These are phyloP conservation scores for Pseudomonodictys pantanalensis DNA, from an alignment of 495 filamentous ascomycete species.

Conservation along the genomic window DNA sequence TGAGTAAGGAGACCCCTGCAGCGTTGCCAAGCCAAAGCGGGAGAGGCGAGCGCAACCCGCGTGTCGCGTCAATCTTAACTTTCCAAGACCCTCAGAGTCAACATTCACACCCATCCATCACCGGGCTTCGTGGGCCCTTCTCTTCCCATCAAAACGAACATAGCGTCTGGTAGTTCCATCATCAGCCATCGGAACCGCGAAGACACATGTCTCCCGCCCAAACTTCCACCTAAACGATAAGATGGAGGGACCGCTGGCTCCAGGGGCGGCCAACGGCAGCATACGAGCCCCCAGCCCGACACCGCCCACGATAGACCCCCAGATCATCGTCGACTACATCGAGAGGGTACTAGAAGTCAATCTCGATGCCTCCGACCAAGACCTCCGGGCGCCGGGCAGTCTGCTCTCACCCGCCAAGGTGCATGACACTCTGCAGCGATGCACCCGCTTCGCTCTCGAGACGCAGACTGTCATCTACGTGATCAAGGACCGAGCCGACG, in stretches of 20 bases:
- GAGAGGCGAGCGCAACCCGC: background rate
- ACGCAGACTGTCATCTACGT: slow-evolving; percentile 84
- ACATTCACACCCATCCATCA: slow-evolving; percentile 10
- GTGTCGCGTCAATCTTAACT: background rate
- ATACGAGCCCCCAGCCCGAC: slow-evolving; percentile 41
- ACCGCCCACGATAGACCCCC: slow-evolving; percentile 53
- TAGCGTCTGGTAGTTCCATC: background rate
- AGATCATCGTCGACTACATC: slow-evolving; percentile 73
- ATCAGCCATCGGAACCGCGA: slow-evolving; percentile 1
- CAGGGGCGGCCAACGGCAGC: slow-evolving; percentile 37
- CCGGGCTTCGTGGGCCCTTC: slow-evolving; percentile 8
- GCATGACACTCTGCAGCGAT: slow-evolving; percentile 78
- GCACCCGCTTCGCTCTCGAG: slow-evolving; percentile 84
- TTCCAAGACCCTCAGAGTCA: slow-evolving; percentile 3
- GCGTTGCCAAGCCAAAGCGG: background rate
- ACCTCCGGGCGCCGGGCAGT: slow-evolving; percentile 77
- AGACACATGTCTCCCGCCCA: slow-evolving; percentile 30
- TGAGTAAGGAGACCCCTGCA: background rate
- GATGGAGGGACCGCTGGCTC: slow-evolving; percentile 44
- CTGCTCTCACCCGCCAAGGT: slow-evolving; percentile 69
- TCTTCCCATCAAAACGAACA: background rate
- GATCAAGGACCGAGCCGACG: slow-evolving; percentile 68
- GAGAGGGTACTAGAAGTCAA: slow-evolving; percentile 74
- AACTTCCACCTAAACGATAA: slow-evolving; percentile 14
- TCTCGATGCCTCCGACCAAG: slow-evolving; percentile 74